Evolutionary conservation across 768 basidiomycete genomes (phyloP).

Genomic region (Lactifluus echinatus): DNA sequence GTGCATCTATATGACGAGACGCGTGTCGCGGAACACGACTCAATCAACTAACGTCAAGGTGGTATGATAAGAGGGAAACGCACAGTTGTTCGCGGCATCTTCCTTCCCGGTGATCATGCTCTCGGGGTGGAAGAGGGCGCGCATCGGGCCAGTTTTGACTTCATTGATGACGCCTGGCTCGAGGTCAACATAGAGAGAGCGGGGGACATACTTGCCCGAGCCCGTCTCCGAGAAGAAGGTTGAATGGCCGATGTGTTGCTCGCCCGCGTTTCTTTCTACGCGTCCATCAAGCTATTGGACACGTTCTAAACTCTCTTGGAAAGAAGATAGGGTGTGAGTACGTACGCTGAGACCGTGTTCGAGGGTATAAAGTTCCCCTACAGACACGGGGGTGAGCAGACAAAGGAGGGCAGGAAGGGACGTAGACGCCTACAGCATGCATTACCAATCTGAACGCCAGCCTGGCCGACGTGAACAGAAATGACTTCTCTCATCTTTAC

Average conservation of each 20-base stretch:
- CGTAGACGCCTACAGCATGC: conserved; percentile 72
- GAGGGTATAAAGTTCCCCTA: conserved; percentile 96
- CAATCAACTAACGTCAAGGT: neutral
- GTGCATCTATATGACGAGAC: conserved; percentile 56
- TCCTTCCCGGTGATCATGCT: conserved; percentile 96
- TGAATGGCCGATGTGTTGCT: conserved; percentile 76
- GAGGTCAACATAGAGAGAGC: conserved; percentile 92
- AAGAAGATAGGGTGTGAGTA: conserved; percentile 17
- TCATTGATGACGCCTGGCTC: conserved; percentile 96
- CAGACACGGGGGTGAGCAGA: conserved; percentile 23
- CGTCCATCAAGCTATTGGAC: conserved; percentile 79
- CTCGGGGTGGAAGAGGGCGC: conserved; percentile 95
- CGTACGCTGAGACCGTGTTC: conserved; percentile 94
- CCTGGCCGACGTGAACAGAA: conserved; percentile 94
- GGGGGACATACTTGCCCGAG: conserved; percentile 90
- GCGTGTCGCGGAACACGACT: no score
- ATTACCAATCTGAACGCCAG: conserved; percentile 90
- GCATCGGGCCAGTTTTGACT: conserved; percentile 86
- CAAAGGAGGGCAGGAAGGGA: conserved; percentile 8
- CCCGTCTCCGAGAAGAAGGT: conserved; percentile 98
- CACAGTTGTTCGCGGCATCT: conserved; percentile 99
- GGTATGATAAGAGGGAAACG: no score
- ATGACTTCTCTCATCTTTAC: conserved; percentile 82
- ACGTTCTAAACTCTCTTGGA: neutral
- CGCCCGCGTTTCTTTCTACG: conserved; percentile 61